A percentile compares a stretch with the other conserved stretches of the same genome.
Conservation (phyloP, 75 land plant species). For the Pseudotsuga menziesii region DNA sequence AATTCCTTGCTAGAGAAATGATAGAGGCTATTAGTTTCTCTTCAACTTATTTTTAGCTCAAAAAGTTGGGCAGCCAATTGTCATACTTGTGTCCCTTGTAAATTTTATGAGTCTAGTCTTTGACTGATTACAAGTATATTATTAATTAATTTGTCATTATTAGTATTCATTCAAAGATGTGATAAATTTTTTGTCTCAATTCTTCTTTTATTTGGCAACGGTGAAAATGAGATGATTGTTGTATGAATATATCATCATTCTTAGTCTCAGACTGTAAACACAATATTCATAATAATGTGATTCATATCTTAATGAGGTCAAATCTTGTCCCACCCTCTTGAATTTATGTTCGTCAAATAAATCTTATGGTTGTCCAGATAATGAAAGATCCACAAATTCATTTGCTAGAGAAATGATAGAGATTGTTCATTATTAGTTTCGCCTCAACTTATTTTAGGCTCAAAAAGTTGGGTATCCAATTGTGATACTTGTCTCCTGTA, state of each 20-base stretch:
- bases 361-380: background rate
- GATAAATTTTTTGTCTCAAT: background rate
- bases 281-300: background rate
- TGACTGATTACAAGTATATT: no score
- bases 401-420: background rate
- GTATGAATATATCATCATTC: no score
- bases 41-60: background rate
- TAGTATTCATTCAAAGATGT: background rate
- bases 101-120: no score
- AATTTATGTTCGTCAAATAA: background rate
- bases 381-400: background rate
- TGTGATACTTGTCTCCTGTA: background rate
- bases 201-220: background rate
- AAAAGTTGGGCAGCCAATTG: background rate
- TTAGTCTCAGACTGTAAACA: no score
- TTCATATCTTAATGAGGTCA: background rate
- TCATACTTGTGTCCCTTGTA: background rate
- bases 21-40: background rate
- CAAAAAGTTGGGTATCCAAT: background rate
- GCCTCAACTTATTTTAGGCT: background rate
- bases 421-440: no score
- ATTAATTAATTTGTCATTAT: background rate
- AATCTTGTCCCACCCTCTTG: background rate
- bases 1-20: background rate
- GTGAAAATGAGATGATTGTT: background rate